phyloP scores from a whole-genome alignment of 1,284 basidiomycete genomes.

The Phellopilus nigrolimitatus region DNA sequence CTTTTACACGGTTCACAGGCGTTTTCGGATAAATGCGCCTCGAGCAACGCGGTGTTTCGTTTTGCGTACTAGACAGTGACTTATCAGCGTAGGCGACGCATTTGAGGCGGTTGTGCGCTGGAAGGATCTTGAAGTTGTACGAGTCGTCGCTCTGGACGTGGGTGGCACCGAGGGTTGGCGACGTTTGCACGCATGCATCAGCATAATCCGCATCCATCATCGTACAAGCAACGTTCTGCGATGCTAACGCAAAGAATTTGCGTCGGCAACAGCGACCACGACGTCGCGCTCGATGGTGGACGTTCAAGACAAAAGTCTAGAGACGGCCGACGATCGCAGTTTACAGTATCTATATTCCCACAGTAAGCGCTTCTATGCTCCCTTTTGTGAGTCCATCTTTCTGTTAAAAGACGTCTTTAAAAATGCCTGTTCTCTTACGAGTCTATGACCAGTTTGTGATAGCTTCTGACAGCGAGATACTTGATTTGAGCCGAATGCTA shows the following conservation, averaged over 20 bases:
- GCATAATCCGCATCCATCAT: conserved; percentile 5
- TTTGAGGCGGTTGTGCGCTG: neutral
- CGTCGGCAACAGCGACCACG: neutral
- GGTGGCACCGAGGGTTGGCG: conserved; percentile 15
- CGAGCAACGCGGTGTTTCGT: neutral
- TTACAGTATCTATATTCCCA: neutral
- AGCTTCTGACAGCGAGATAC: too few relatives aligned
- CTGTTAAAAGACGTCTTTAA: too few relatives aligned
- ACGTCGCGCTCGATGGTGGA: neutral
- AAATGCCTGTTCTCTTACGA: too few relatives aligned
- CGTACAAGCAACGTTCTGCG: neutral
- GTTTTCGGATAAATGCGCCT: conserved; percentile 11
- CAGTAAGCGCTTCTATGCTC: too few relatives aligned
- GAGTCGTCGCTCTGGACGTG: neutral
- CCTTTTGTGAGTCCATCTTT: too few relatives aligned
- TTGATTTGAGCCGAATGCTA: too few relatives aligned
- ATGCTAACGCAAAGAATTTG: too few relatives aligned
- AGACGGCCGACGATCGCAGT: neutral
- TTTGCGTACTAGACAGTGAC: neutral
- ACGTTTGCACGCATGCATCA: conserved; percentile 19
- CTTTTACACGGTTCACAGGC: conserved; percentile 4
- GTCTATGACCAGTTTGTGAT: too few relatives aligned
- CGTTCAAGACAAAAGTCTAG: neutral
- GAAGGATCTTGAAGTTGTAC: neutral
- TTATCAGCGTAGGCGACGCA: conserved; percentile 9